A percentile compares a stretch with the other conserved stretches of the same genome.
phyloP scores from a whole-genome alignment of 176 grass and related monocot genomes.

The Secale cereale region DNA sequence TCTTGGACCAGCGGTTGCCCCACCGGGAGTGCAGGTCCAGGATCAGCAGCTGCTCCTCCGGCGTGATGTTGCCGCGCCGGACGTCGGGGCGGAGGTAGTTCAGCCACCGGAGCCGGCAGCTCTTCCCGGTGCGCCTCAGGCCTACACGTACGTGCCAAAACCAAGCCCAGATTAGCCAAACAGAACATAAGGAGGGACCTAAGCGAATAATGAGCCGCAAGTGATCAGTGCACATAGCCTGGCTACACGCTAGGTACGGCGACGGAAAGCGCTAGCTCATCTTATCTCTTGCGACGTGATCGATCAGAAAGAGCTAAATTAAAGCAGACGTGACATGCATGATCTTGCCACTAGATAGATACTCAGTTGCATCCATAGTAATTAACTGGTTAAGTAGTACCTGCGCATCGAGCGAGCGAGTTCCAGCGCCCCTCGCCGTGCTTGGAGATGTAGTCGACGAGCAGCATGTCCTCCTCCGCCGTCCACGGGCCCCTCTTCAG shows the following conservation, averaged over 20 bases:
- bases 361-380: not conserved
- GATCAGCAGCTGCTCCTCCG: slow-evolving; percentile 87
- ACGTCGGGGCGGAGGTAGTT: slow-evolving; percentile 96
- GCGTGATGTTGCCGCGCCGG: slow-evolving; percentile 93
- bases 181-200: not conserved
- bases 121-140: slow-evolving; percentile 84
- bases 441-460: slow-evolving; percentile 64
- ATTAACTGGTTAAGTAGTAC: not conserved
- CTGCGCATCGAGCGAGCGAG: slow-evolving; percentile 76
- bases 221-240: not conserved
- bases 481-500: slow-evolving; percentile 81
- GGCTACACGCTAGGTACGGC: not conserved
- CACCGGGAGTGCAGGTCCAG: slow-evolving; percentile 89
- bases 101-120: slow-evolving; percentile 93
- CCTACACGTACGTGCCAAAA: slow-evolving; percentile 23
- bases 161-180: not conserved
- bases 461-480: slow-evolving; percentile 65
- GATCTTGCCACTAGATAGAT: not conserved
- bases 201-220: not conserved
- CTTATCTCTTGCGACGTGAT: slow-evolving; percentile 23
- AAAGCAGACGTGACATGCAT: slow-evolving; percentile 14
- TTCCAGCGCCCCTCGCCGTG: slow-evolving; percentile 93
- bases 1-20: slow-evolving; percentile 99
- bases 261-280: slow-evolving; percentile 1
- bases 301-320: not conserved